phyloP scores from a whole-genome alignment of 164 flowering plant genomes.

The Hamamelis virginiana region DNA sequence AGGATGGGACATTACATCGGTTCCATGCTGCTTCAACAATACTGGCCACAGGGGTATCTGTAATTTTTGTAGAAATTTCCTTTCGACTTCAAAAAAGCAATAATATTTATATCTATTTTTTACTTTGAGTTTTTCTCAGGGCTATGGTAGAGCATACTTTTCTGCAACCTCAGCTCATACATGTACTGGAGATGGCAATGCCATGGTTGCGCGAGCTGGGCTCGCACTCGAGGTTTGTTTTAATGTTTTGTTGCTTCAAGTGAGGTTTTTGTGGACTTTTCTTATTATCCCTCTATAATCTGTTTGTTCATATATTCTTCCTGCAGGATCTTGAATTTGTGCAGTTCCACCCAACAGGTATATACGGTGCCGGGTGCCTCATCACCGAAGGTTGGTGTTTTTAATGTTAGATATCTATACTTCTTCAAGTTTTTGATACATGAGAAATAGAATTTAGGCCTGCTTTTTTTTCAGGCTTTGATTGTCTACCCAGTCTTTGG shows the following conservation, averaged over 20 bases:
- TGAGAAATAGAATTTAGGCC: background rate
- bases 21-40: slow-evolving; percentile 87
- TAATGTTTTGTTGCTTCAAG: slow-evolving; percentile 12
- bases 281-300: background rate
- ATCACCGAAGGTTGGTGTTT: slow-evolving; percentile 79
- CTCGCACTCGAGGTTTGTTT: slow-evolving; percentile 78
- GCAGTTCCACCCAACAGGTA: slow-evolving; percentile 96
- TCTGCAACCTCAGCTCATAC: slow-evolving; percentile 99
- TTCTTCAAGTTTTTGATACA: background rate
- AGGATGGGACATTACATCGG: slow-evolving; percentile 96
- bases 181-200: slow-evolving; percentile 99
- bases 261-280: background rate
- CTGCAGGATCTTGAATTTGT: slow-evolving; percentile 96
- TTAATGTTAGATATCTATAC: background rate
- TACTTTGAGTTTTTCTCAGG: slow-evolving; percentile 42
- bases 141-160: slow-evolving; percentile 95
- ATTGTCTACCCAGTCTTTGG: background rate
- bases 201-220: slow-evolving; percentile 99
- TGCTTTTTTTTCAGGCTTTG: background rate
- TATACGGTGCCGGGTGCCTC: slow-evolving; percentile 98
- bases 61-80: background rate
- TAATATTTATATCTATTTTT: slow-evolving; percentile 1
- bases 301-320: slow-evolving; percentile 8
- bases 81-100: background rate
- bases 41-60: slow-evolving; percentile 88